Conservation (phyloP, 148 eudicot genomes). For the Rhododendron molle region DNA sequence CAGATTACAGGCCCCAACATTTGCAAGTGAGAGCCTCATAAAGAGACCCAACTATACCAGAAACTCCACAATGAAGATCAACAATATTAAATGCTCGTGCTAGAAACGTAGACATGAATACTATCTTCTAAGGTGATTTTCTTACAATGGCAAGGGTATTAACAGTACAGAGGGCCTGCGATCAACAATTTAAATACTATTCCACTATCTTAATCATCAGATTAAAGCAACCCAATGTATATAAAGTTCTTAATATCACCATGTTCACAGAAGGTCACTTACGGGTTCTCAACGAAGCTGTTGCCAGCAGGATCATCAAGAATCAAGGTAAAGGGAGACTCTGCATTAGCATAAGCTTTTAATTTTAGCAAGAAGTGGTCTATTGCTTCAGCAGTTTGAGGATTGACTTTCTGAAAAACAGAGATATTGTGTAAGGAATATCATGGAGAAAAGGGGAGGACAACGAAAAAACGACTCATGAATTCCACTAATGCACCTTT, state of each 20-base stretch:
- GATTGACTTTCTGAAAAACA: slow-evolving; percentile 73
- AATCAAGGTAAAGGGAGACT: slow-evolving; percentile 66
- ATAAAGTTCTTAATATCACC: neutral
- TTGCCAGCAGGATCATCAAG: slow-evolving; percentile 98
- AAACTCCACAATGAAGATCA: neutral
- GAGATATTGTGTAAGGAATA: neutral
- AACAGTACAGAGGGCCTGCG: neutral
- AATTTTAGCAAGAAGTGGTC: slow-evolving; percentile 68
- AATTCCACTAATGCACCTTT: slow-evolving; percentile 41
- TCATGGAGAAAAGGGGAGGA: neutral
- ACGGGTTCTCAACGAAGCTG: slow-evolving; percentile 94
- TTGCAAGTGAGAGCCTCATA: neutral
- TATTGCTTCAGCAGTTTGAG: slow-evolving; percentile 83
- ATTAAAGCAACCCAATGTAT: neutral
- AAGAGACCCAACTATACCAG: neutral
- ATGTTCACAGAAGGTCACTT: slow-evolving; percentile 24
- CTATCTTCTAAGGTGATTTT: neutral
- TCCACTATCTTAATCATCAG: neutral
- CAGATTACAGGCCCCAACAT: neutral
- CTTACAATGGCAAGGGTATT: neutral
- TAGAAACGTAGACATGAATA: neutral
- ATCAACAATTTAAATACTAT: neutral
- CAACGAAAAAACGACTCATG: neutral
- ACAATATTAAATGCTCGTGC: neutral
- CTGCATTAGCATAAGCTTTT: slow-evolving; percentile 69